These are phyloP conservation scores for Plasmopara viticola DNA, from an alignment of 352 stramenopile genomes.

Conservation along the genomic window DNA sequence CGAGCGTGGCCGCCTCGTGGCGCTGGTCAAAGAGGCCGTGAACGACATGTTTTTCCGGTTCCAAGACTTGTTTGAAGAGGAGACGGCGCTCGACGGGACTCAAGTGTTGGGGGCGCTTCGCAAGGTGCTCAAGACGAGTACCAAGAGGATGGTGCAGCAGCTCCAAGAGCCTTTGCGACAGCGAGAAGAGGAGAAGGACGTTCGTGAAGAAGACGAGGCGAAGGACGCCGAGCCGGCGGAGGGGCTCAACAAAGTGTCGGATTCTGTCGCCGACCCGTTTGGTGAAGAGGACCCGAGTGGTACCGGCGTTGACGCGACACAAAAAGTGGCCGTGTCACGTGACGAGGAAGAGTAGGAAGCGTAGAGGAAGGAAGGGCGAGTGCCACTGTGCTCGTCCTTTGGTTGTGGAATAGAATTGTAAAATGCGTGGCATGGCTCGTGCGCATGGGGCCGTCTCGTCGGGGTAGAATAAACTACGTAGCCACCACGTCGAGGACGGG, in stretches of 20 bases:
- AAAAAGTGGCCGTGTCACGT: background rate
- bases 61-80: constrained; percentile 73
- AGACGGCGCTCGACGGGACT: constrained; percentile 48
- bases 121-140: constrained; percentile 76
- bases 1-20: constrained; percentile 35
- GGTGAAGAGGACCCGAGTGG: background rate
- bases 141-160: constrained; percentile 56
- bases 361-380: too few species aligned
- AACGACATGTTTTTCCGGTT: constrained; percentile 84
- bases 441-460: background rate
- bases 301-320: background rate
- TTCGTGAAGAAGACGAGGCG: too few species aligned
- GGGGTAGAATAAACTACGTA: background rate
- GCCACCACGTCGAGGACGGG: too few species aligned
- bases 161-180: constrained; percentile 23
- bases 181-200: background rate
- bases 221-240: too few species aligned
- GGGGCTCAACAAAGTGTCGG: too few species aligned
- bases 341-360: background rate
- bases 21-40: constrained; percentile 66
- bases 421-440: too few species aligned
- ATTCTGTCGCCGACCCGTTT: too few species aligned
- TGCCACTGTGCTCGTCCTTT: too few species aligned
- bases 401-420: too few species aligned
- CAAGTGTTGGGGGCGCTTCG: constrained; percentile 68